Conservation (phyloP, 257 asterid species). For the Plantago elongata region DNA sequence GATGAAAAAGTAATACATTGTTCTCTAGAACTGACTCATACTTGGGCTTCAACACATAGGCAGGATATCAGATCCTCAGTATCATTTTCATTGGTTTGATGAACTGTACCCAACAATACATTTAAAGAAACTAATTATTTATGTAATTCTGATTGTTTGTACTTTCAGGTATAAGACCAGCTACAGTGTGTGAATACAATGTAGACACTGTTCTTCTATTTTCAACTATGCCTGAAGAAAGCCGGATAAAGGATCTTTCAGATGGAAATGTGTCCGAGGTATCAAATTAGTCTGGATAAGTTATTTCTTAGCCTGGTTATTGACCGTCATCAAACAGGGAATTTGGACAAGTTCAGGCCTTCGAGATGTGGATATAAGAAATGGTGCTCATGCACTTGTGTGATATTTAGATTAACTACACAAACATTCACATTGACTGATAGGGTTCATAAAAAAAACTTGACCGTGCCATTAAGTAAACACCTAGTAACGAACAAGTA, state of each 20-base stretch:
- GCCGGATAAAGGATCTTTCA: conserved; percentile 34
- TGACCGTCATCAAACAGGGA: not conserved
- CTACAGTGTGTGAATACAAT: conserved; percentile 26
- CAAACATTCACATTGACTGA: no score
- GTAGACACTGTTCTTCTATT: conserved; percentile 32
- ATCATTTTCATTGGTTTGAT: conserved; percentile 10
- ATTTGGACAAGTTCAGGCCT: not conserved
- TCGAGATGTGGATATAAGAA: no score
- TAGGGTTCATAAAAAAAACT: no score
- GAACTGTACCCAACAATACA: not conserved
- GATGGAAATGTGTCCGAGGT: conserved; percentile 55
- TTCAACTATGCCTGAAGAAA: conserved; percentile 39
- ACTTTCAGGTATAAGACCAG: conserved; percentile 39
- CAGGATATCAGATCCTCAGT: conserved; percentile 10
- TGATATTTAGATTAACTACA: no score
- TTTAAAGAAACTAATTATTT: not conserved
- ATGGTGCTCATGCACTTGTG: no score
- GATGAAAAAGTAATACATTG: not conserved
- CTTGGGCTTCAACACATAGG: not conserved
- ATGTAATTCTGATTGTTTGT: conserved; percentile 4
- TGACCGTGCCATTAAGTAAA: no score
- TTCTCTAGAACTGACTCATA: not conserved
- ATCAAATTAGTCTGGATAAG: conserved; percentile 11
- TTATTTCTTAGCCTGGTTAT: conserved; percentile 1
- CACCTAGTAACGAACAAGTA: not conserved